Percentiles rank a stretch among this genome's conserved stretches.
phyloP scores from a whole-genome alignment of 768 basidiomycete genomes.

The Polyporus arcularius region DNA sequence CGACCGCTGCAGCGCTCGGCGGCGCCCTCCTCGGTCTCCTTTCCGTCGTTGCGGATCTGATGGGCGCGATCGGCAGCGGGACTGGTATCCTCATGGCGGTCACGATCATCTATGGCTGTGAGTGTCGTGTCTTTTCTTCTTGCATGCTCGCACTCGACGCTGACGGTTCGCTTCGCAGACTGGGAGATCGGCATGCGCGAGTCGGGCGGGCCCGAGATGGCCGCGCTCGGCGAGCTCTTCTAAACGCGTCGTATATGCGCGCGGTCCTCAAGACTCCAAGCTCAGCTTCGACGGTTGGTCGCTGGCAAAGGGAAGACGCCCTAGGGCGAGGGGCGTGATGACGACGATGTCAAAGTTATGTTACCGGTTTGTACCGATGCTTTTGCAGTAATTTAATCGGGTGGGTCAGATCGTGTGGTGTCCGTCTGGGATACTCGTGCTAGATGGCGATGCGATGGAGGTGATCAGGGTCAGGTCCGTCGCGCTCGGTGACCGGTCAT shows the following conservation, averaged over 20 bases:
- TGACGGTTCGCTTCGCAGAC: constrained; percentile 45
- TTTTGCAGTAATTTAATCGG: too few relatives aligned
- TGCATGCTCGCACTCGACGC: not conserved
- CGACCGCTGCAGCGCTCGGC: constrained; percentile 95
- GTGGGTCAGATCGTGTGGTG: too few relatives aligned
- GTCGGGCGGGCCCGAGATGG: constrained; percentile 81
- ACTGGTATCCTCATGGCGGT: constrained; percentile 98
- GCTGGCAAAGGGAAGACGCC: too few relatives aligned
- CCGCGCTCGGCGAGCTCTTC: constrained; percentile 75
- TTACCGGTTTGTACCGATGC: too few relatives aligned
- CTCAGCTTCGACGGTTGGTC: too few relatives aligned
- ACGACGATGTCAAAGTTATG: too few relatives aligned
- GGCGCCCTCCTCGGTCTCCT: constrained; percentile 95
- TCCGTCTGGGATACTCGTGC: too few relatives aligned
- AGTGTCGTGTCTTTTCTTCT: constrained; percentile 17
- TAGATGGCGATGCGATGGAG: too few relatives aligned
- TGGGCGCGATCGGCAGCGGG: constrained; percentile 95
- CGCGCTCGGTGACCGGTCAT: too few relatives aligned
- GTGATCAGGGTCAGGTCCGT: too few relatives aligned
- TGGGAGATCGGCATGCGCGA: constrained; percentile 96
- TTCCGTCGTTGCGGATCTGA: constrained; percentile 88
- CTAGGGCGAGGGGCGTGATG: too few relatives aligned
- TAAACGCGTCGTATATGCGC: constrained; percentile 35
- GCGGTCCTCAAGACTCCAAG: not conserved
- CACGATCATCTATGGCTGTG: constrained; percentile 88